A percentile compares a stretch with the other conserved stretches of the same genome.
phyloP scores from a whole-genome alignment of 495 filamentous ascomycete genomes.

The Pyronema domesticum region DNA sequence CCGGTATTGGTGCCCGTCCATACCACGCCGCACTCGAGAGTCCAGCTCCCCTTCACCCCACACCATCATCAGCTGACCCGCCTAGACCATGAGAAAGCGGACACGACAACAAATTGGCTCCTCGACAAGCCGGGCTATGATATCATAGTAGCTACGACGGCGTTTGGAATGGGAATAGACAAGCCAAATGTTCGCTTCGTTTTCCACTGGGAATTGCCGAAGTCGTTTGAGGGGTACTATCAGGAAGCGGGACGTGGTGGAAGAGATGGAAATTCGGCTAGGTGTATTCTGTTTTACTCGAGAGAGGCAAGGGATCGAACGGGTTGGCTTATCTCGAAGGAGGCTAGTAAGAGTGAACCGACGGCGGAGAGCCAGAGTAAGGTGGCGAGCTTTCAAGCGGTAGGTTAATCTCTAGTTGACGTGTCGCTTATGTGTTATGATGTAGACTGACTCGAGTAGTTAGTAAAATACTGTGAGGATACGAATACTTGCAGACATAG shows the following conservation, averaged over 20 bases:
- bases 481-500: constrained; percentile 55
- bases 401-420: neutral
- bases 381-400: constrained; percentile 29
- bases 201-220: constrained; percentile 79
- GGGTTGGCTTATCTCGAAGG: constrained; percentile 35
- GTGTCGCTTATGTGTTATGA: neutral
- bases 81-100: constrained; percentile 38
- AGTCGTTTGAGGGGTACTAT: constrained; percentile 86
- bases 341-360: constrained; percentile 18
- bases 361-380: constrained; percentile 26
- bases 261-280: constrained; percentile 67
- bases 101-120: constrained; percentile 55
- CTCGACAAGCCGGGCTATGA: constrained; percentile 56
- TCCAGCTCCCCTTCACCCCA: neutral
- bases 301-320: constrained; percentile 65
- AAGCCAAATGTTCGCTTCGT: constrained; percentile 82
- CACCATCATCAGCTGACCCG: neutral
- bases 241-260: constrained; percentile 90
- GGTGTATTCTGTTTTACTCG: constrained; percentile 78
- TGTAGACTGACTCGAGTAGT: constrained; percentile 31
- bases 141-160: constrained; percentile 84
- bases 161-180: constrained; percentile 96
- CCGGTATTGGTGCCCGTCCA: constrained; percentile 40
- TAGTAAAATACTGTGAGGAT: constrained; percentile 68
- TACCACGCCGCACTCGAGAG: constrained; percentile 50